phyloP scores from a whole-genome alignment of 192 early-diverging fungal species.

The Entophlyctis luteolus region DNA sequence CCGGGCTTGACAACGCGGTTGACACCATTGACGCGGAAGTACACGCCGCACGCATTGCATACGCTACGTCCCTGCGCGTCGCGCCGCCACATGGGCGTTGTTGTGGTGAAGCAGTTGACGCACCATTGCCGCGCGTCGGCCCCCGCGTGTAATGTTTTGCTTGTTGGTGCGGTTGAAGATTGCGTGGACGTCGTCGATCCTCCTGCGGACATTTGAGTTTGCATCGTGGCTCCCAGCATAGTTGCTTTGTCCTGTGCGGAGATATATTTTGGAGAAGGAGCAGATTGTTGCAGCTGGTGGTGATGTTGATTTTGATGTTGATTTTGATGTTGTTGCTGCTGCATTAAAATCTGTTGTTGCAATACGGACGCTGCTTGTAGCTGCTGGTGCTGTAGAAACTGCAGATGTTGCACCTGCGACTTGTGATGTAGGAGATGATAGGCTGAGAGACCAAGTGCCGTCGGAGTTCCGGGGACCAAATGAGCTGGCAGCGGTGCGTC shows the following conservation, averaged over 20 bases:
- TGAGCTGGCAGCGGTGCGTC: not conserved
- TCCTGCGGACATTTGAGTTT: not conserved
- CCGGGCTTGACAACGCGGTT: constrained; percentile 65
- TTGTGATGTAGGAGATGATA: not conserved
- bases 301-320: not conserved
- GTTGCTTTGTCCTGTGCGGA: not conserved
- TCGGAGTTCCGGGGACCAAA: not conserved
- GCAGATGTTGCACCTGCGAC: not conserved
- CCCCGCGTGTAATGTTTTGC: not conserved
- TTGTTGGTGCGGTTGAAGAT: not conserved
- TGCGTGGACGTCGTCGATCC: not conserved
- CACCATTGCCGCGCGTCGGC: not conserved
- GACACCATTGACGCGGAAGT: constrained; percentile 69
- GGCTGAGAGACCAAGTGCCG: not conserved
- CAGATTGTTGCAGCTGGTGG: not conserved
- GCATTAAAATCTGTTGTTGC: not conserved
- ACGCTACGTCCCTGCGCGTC: constrained; percentile 54
- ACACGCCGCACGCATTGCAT: constrained; percentile 86
- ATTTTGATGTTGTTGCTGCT: constrained; percentile 1
- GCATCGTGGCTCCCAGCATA: not conserved
- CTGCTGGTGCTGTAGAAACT: not conserved
- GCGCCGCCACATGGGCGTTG: constrained; percentile 37
- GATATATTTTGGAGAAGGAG: no score
- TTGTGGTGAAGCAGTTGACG: constrained; percentile 11
- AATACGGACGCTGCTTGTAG: no score